Base-by-base conservation (phyloP, 2,329 filamentous ascomycete genomes). In the Fragosphaeria purpurea region DNA sequence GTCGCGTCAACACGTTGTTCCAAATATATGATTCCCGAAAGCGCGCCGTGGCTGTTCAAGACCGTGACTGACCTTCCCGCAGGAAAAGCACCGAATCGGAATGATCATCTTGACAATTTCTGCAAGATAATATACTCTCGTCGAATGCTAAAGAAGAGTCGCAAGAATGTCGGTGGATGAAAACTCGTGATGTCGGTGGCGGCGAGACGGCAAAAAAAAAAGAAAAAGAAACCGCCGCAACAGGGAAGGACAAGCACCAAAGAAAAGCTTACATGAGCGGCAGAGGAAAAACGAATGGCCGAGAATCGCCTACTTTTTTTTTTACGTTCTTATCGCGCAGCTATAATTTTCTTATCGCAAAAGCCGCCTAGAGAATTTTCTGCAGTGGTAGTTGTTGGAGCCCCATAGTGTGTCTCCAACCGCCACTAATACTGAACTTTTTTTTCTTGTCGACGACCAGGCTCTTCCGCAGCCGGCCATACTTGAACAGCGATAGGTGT, bases 41-140 rank as follows among this genome's bases (percentile, higher is more conserved):
- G 30, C n/a, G 34, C 43, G 13, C 11, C 6, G 34, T 22, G 35
- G n/a, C 10, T 8, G 31, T 32, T 7, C 13, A 7, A 13, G 13
- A 41, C 22, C 32, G 41, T 13, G 22, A 59, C 70, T 53, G 70
- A 95, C 93, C 87, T 98, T 98, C 69, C 93, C 93, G 70, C 93
- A 98, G 52, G 93, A 97, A 72, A 98, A 98, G 74, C 93, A 98
- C 60, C 93, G 88, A 58, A 98, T 88, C 3, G 93, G 93, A 60
- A 98, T 97, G 70, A 98, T 98, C 93, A 98, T 98, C 51, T 47
- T 57, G 45, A 10, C 13, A 13, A 34, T 13, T 10, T 11, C 22
- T 22, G 22, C 22, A 22, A 22, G 22, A 22, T 3, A 22, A 22
- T 22, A 22, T 22, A 22, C 22, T 22, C 22, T 22, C 22, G 22